Percentiles rank a stretch among this genome's conserved stretches.
Conservation (phyloP, 2,329 filamentous ascomycete species). For the Cucurbitaria berberidis region DNA sequence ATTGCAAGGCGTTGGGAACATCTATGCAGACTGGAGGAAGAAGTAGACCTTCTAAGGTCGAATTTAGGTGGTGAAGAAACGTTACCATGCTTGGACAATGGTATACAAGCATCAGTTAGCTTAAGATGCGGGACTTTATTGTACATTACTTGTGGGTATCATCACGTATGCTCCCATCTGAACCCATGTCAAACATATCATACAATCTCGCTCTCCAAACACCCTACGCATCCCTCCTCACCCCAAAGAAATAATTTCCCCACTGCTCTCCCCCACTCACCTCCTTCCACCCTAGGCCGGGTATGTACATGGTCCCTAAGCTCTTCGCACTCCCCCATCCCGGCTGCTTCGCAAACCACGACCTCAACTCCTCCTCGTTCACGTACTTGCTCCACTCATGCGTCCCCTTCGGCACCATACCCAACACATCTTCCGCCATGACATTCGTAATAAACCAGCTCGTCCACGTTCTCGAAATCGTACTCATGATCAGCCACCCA, state of each 20-base stretch:
- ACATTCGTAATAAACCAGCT: constrained; percentile 94
- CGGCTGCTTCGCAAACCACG: constrained; percentile 52
- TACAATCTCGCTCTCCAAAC: not conserved
- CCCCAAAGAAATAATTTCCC: constrained; percentile 96
- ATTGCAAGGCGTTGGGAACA: not conserved
- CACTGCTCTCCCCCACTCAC: constrained; percentile 80
- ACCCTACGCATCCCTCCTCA: constrained; percentile 60
- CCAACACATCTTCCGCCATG: constrained; percentile 83
- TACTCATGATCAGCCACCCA: constrained; percentile 91
- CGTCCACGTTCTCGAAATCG: constrained; percentile 86
- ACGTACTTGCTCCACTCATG: constrained; percentile 98
- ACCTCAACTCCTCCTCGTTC: constrained; percentile 76
- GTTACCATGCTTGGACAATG: not conserved
- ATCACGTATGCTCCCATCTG: not conserved
- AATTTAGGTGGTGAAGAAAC: not conserved
- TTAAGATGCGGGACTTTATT: not conserved
- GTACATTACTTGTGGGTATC: not conserved
- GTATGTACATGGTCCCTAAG: constrained; percentile 88
- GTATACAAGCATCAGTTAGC: not conserved
- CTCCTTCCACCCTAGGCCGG: constrained; percentile 87
- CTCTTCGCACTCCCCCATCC: constrained; percentile 59
- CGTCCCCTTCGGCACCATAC: constrained; percentile 89
- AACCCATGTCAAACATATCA: not conserved
- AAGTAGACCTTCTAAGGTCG: not conserved
- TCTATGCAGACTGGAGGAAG: not conserved